Evolutionary conservation across 2,329 filamentous ascomycete species (phyloP).

Genomic region (Aspergillus nomiae): DNA sequence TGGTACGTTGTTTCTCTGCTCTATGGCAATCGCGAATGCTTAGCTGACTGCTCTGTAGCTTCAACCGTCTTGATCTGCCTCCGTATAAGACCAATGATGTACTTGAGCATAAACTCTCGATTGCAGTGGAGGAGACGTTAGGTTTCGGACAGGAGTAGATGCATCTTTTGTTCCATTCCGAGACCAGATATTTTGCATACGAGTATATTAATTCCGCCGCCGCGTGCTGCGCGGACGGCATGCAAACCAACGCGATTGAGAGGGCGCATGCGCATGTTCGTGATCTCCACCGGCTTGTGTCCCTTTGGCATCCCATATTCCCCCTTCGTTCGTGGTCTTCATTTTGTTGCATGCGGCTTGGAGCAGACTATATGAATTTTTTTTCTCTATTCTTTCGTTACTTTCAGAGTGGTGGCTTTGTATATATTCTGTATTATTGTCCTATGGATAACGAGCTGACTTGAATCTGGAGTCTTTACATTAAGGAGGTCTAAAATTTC

Average conservation of each 20-base stretch:
- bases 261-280: not conserved
- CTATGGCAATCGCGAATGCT: not conserved
- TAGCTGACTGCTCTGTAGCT: slow-evolving; percentile 57
- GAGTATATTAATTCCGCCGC: slow-evolving; percentile 8
- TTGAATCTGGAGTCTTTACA: not conserved
- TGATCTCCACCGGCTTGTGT: slow-evolving; percentile 1
- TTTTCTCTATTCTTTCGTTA: not conserved
- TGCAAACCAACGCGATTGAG: slow-evolving; percentile 4
- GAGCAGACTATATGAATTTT: slow-evolving; percentile 11
- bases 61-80: slow-evolving; percentile 94
- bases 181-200: slow-evolving; percentile 15
- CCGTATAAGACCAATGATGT: slow-evolving; percentile 87
- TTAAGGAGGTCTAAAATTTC: not conserved
- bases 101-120: slow-evolving; percentile 86
- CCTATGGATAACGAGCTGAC: slow-evolving; percentile 9
- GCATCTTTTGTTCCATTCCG: slow-evolving; percentile 4
- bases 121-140: slow-evolving; percentile 97
- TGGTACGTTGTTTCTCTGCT: slow-evolving; percentile 65
- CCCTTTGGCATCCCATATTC: slow-evolving; percentile 8
- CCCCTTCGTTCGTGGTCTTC: slow-evolving; percentile 2
- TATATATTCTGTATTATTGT: slow-evolving; percentile 22
- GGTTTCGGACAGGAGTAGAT: slow-evolving; percentile 94
- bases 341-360: slow-evolving; percentile 13
- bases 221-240: slow-evolving; percentile 1
- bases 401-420: slow-evolving; percentile 14